Evolutionary conservation across 2,329 filamentous ascomycete genomes (phyloP), one percentile per base, ranked within the genome.

Genomic region (Cadophora sp.): DNA sequence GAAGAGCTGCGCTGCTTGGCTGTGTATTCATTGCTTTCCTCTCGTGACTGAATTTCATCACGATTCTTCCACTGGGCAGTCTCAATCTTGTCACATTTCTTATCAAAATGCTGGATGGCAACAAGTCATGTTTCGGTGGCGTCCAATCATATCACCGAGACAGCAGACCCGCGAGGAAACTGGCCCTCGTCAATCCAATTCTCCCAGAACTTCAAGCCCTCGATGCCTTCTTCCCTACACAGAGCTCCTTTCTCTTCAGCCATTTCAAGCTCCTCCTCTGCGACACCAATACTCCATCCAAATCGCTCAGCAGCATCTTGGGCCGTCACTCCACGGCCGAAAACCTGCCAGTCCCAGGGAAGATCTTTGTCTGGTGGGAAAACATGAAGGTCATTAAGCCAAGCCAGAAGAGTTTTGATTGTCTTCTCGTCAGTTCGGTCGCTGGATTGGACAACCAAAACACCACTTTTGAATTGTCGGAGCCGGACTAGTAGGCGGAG

Each of bases 231-330:
- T 78, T 99, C 96, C 58, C 96, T 89, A 78, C 95, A 98, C 22
- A 99, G 78, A 2, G 89, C 88, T 0, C 96, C 96, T 65, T 87
- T 88, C 78, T 98, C 95, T 79, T 99, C 96, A 0, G 94, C 94
- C 95, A 99, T 97, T 77, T 97, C 92, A 14, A 99, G 83, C 80
- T 99, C 96, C 78, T 98, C 96, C 67, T 91, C 92, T 1, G 96
- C 96, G 24, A 99, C 95, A 9, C 96, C 96, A 8, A 99, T 91
- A 77, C 96, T 98, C 96, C 96, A 99, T 6, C 94, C 93, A 79
- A 99, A 99, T 59, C 88, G 84, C 78, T 96, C 92, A 0, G 96
- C 96, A 0, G 89, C 88, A 76, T 98, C 94, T 76, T 96, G 92
- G 1, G 94, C 93, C 14, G 94, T 97, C 33, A 98, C 89, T 11